These are phyloP conservation scores for Coniella lustricola DNA, from an alignment of 2,329 filamentous ascomycete species.

Conservation along the genomic window DNA sequence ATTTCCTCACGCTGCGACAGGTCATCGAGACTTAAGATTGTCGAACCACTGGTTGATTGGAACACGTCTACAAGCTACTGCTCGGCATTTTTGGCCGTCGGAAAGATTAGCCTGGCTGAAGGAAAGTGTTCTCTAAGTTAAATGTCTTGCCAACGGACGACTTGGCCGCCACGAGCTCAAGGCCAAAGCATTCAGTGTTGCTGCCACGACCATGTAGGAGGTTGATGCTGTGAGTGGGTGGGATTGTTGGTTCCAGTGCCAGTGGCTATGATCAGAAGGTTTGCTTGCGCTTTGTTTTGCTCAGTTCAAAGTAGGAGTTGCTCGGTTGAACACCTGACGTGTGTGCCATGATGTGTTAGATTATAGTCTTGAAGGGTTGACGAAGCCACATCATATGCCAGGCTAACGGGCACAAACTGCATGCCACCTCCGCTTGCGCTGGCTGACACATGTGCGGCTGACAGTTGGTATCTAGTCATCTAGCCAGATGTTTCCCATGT, in stretches of 20 bases:
- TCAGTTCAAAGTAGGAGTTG: not conserved
- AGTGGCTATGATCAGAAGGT: slow-evolving; percentile 2
- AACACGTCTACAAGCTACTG: slow-evolving; percentile 30
- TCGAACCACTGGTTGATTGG: slow-evolving; percentile 41
- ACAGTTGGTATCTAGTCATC: too few relatives aligned
- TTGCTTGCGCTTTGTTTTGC: slow-evolving; percentile 7
- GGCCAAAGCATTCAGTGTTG: slow-evolving; percentile 32
- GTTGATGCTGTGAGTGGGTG: slow-evolving; percentile 27
- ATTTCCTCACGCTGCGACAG: slow-evolving; percentile 23
- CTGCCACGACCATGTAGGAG: slow-evolving; percentile 43
- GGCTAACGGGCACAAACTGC: too few relatives aligned
- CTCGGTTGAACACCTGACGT: not conserved
- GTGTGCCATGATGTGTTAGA: not conserved
- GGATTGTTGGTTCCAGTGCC: not conserved
- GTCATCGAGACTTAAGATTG: slow-evolving; percentile 26
- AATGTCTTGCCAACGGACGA: slow-evolving; percentile 1
- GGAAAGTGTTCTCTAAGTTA: slow-evolving; percentile 9
- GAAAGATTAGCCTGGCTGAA: slow-evolving; percentile 43
- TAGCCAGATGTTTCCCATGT: too few relatives aligned
- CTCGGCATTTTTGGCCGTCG: slow-evolving; percentile 37
- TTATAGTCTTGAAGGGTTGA: too few relatives aligned
- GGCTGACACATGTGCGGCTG: too few relatives aligned
- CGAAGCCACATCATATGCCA: too few relatives aligned
- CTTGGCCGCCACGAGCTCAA: slow-evolving; percentile 28
- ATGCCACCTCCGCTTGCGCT: too few relatives aligned